Base-by-base conservation (phyloP, 257 asterid genomes). In the Craterostigma plantagineum region DNA sequence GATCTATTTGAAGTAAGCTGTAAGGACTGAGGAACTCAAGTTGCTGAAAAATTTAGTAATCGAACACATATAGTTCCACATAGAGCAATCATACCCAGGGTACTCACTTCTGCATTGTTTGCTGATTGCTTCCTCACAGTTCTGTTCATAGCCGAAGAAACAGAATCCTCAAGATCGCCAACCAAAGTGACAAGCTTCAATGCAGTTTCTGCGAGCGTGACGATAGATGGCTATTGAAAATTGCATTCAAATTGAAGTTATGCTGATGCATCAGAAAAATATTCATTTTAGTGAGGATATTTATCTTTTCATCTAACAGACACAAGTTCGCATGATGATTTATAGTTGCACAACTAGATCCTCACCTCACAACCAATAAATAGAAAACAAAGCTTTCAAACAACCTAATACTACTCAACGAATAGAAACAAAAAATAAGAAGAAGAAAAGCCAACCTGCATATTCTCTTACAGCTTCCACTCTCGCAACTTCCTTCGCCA, bases 401-500 rank as follows among this genome's bases (percentile, higher is more conserved):
- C n/a, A 14, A 17, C 3, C 12, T 14, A 14, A 10, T 8, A 41
- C 12, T n/a, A 41, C 3, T 37, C 41, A n/a, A n/a, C n/a, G 8
- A 10, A 10, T 8, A n/a, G n/a, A n/a, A 10, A 37, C 41, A 37
- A 4, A 10, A 37, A 37, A 13, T 10, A 37, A n/a, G 14, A 13
- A 10, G 14, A 37, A 10, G 8, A n/a, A 9, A 9, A 14, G n/a
- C 33, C 55, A 41, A 82, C 98, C 95, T 46, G 95, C 98, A 60
- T 90, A 90, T 12, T 60, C 71, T 53, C 95, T 67, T 55, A 90
- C 93, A 7, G 91, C 73, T 63, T 90, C 92, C 30, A 90, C 83
- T 61, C 95, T 76, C 8, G 94, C 92, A 53, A 90, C 94, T 65
- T 90, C 98, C 77, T 79, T 90, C 37, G 95, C 91, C 81, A 90